phyloP scores from a whole-genome alignment of 495 filamentous ascomycete genomes.

The Physcia stellaris region DNA sequence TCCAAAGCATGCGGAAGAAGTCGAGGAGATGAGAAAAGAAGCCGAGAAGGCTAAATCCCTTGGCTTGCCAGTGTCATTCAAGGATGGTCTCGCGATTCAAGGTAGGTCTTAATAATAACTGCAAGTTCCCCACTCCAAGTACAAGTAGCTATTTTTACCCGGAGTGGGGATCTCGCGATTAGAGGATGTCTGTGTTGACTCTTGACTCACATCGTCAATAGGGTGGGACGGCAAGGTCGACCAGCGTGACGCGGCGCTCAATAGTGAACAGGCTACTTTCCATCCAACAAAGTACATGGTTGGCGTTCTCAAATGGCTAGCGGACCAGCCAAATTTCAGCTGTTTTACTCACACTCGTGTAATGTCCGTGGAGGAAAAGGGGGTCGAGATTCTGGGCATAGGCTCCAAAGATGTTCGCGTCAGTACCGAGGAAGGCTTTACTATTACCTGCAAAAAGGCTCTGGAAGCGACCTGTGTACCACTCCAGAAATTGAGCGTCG shows the following conservation, averaged over 20 bases:
- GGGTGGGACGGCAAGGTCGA: conserved; percentile 35
- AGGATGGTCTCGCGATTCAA: conserved; percentile 22
- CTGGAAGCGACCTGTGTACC: conserved; percentile 43
- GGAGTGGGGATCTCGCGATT: no score
- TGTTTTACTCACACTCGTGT: conserved; percentile 39
- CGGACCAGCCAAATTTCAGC: conserved; percentile 34
- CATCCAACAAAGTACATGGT: conserved; percentile 43
- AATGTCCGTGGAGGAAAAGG: conserved; percentile 32
- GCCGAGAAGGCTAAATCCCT: conserved; percentile 26
- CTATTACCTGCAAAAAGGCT: conserved; percentile 31
- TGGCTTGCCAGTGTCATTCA: conserved; percentile 28
- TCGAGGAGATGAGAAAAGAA: conserved; percentile 25
- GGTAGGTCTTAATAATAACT: no score
- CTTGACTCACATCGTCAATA: no score
- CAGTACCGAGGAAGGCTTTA: conserved; percentile 31
- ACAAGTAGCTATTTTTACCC: no score
- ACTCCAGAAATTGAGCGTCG: conserved; percentile 37
- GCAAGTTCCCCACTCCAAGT: no score
- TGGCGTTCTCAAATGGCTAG: conserved; percentile 35
- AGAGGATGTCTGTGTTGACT: no score
- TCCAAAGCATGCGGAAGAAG: conserved; percentile 27
- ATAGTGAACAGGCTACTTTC: conserved; percentile 38
- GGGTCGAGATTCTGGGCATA: no score
- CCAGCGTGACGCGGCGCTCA: conserved; percentile 35
- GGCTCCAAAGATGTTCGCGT: conserved; percentile 22